Evolutionary conservation across 257 asterid species (phyloP), one percentile per base, ranked within the genome.

Genomic region (Solanum appendiculatum): DNA sequence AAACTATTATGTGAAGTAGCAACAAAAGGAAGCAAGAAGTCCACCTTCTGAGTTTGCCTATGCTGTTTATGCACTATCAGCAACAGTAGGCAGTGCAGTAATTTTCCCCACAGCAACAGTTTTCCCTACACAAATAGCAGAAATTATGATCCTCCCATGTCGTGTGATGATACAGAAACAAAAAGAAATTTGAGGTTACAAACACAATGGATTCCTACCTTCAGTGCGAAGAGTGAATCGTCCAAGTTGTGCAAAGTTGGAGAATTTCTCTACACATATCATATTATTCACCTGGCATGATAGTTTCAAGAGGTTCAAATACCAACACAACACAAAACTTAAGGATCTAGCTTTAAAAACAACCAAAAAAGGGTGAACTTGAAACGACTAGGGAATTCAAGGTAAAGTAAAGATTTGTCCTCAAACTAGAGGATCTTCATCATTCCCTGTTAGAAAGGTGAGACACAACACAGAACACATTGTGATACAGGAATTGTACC

Each of bases 141-240:
- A 16, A 60, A 29, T 27, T 25, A n/a, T 66, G 56, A 86, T 84
- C 40, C 48, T 84, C 36, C 40, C 29, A 63, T 85, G 39, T 33
- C 60, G 25, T 27, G 21, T 42, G 69, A 70, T 51, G 8, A 15
- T 84, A 40, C 72, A 84, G 74, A 25, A 25, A 31, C n/a, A 51
- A 48, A 36, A 29, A 60, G 36, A 82, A 40, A 89, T 33, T 37
- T 40, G 16, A 11, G 77, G 46, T 58, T 86, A 85, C 83, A 83
- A 83, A 18, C 31, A 36, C 77, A 77, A 87, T 70, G 60, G 68
- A 46, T 20, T 54, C 87, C 84, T 81, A 94, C 99, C 99, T 95
- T 97, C 99, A 16, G 98, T 93, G 60, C 99, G 99, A 86, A 97
- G 99, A 81, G 99, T 96, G 91, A 97, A 97, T 88, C 99, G 91